Evolutionary conservation across 2,329 filamentous ascomycete genomes (phyloP).

Genomic region (Trichoderma sp.): DNA sequence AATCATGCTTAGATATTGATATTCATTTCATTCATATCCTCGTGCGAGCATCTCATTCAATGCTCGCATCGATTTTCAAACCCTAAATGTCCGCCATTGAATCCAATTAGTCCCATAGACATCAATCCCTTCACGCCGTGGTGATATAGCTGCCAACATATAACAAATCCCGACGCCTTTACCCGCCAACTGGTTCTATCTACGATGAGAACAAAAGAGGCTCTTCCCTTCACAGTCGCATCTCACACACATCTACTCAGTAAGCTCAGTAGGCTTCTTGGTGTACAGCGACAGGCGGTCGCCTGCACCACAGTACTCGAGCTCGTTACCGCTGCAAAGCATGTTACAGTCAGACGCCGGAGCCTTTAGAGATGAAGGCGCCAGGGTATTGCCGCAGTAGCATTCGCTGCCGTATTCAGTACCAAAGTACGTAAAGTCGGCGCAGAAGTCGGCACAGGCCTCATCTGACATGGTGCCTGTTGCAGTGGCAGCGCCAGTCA

Average conservation of each 20-base stretch:
- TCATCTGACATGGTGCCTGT: slow-evolving; percentile 37
- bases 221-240: background rate
- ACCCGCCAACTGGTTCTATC: background rate
- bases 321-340: slow-evolving; percentile 41
- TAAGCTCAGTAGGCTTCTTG: slow-evolving; percentile 24
- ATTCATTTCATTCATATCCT: background rate
- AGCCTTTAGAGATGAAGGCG: slow-evolving; percentile 32
- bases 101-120: slow-evolving; percentile 1
- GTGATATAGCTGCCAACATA: background rate
- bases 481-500: slow-evolving; percentile 30
- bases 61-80: background rate
- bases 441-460: slow-evolving; percentile 37
- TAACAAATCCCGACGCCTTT: background rate
- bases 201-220: background rate
- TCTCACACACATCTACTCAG: background rate
- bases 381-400: slow-evolving; percentile 39
- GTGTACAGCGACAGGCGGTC: slow-evolving; percentile 41
- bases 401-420: slow-evolving; percentile 43
- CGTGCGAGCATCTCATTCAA: background rate
- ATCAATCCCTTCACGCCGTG: background rate
- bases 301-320: slow-evolving; percentile 44
- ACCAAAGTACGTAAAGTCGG: slow-evolving; percentile 36
- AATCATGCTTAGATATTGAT: background rate
- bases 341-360: slow-evolving; percentile 41
- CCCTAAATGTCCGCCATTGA: background rate